A percentile compares a stretch with the other conserved stretches of the same genome.
Evolutionary conservation across 371 early-diverging fungal species (phyloP).

Genomic region (Saksenaea vasiformis): DNA sequence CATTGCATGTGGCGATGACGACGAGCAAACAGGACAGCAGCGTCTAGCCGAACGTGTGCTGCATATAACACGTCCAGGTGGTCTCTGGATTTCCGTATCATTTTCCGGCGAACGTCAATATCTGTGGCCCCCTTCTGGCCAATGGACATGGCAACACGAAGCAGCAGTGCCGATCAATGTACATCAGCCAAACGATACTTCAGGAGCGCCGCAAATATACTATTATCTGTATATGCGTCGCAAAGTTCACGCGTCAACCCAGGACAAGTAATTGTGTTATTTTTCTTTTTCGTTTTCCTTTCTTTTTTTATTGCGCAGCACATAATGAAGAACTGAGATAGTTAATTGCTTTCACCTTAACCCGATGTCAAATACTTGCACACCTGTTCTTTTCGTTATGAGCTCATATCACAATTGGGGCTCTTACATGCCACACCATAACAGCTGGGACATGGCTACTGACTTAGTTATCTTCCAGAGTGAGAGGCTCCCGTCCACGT

Average conservation of each 20-base stretch:
- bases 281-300: neutral
- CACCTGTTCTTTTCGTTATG: no score
- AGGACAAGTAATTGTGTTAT: neutral
- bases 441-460: no score
- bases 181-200: slow-evolving; percentile 26
- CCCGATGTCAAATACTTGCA: no score
- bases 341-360: no score
- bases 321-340: no score
- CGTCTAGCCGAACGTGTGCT: slow-evolving; percentile 21
- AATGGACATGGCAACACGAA: slow-evolving; percentile 25
- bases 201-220: slow-evolving; percentile 36
- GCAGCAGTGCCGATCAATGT: slow-evolving; percentile 24
- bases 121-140: neutral
- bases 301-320: no score
- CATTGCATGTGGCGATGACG: slow-evolving; percentile 49
- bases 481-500: no score
- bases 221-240: slow-evolving; percentile 27
- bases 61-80: slow-evolving; percentile 19
- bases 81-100: slow-evolving; percentile 33
- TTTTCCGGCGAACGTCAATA: slow-evolving; percentile 33
- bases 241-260: slow-evolving; percentile 3
- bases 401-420: no score
- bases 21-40: slow-evolving; percentile 19
- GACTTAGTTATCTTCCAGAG: no score
- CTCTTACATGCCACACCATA: no score